Conservation (phyloP, 805 yeast genomes). For the Spathaspora gorwiae region DNA sequence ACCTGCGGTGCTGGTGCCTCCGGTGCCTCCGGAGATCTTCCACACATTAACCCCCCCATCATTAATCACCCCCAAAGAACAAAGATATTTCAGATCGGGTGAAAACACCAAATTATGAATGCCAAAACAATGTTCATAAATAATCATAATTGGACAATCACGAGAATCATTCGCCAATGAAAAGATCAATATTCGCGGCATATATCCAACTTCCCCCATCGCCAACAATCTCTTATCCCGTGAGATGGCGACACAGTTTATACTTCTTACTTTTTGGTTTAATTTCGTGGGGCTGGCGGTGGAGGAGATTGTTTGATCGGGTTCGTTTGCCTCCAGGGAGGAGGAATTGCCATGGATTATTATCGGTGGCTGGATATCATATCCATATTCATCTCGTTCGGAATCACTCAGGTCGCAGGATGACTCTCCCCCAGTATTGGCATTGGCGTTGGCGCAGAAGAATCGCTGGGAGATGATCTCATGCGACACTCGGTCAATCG, state of each 20-base stretch:
- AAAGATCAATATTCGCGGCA: constrained; percentile 59
- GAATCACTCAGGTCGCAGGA: neutral
- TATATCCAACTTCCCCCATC: constrained; percentile 67
- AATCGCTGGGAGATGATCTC: constrained; percentile 37
- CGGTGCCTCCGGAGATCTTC: constrained; percentile 33
- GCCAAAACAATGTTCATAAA: constrained; percentile 65
- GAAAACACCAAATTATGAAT: constrained; percentile 53
- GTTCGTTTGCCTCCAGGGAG: too few relatives aligned
- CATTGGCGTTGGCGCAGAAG: constrained; percentile 43
- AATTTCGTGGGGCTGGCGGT: constrained; percentile 16
- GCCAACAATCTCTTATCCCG: constrained; percentile 54
- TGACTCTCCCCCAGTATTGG: neutral
- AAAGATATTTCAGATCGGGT: constrained; percentile 49
- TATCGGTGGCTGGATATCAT: neutral
- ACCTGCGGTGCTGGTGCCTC: too few relatives aligned
- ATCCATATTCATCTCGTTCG: neutral
- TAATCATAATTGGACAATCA: constrained; percentile 46
- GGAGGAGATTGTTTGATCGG: too few relatives aligned
- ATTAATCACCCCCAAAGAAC: constrained; percentile 62
- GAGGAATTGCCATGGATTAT: neutral
- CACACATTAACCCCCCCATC: constrained; percentile 68
- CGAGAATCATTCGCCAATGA: constrained; percentile 50
- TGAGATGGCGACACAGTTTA: constrained; percentile 55
- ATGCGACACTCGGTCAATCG: constrained; percentile 16
- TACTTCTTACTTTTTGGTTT: constrained; percentile 44